Conservation (phyloP, 805 yeast genomes). For the Ogataea parapolymorpha region DNA sequence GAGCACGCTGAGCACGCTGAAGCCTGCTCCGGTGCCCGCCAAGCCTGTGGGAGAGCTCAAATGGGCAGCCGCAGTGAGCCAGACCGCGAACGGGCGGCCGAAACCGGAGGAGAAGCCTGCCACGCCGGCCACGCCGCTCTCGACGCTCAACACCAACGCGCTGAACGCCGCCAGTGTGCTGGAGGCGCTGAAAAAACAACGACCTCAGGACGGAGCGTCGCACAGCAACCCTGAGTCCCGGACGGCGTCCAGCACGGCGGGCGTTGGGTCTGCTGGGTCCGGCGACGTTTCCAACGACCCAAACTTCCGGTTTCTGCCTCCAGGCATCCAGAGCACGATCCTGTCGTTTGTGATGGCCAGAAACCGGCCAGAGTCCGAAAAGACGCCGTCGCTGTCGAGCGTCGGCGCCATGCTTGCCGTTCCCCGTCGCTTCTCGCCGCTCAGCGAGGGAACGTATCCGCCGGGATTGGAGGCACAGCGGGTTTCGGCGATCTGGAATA, state of each 20-base stretch:
- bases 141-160: conserved; percentile 29
- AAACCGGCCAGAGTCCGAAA: conserved; percentile 16
- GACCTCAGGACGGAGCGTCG: conserved; percentile 25
- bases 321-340: conserved; percentile 34
- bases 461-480: conserved; percentile 34
- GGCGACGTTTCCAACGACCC: conserved; percentile 24
- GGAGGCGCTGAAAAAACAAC: conserved; percentile 35
- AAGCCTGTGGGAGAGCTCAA: conserved; percentile 30
- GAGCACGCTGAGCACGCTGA: conserved; percentile 32
- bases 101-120: conserved; percentile 5
- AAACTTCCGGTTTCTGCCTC: conserved; percentile 32
- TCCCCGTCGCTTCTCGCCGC: conserved; percentile 28
- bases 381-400: conserved; percentile 21
- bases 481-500: conserved; percentile 32
- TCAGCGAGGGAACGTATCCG: conserved; percentile 27
- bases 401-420: conserved; percentile 24
- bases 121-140: conserved; percentile 1
- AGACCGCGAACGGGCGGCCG: conserved; percentile 10
- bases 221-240: conserved; percentile 6
- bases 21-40: conserved; percentile 37
- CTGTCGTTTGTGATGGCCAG: conserved; percentile 28
- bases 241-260: conserved; percentile 5
- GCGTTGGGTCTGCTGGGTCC: conserved; percentile 9
- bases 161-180: conserved; percentile 37
- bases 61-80: conserved; percentile 33